Evolutionary conservation across 768 basidiomycete species (phyloP), one percentile per base, ranked within the genome.

Genomic region (Multifurca ochricompacta): DNA sequence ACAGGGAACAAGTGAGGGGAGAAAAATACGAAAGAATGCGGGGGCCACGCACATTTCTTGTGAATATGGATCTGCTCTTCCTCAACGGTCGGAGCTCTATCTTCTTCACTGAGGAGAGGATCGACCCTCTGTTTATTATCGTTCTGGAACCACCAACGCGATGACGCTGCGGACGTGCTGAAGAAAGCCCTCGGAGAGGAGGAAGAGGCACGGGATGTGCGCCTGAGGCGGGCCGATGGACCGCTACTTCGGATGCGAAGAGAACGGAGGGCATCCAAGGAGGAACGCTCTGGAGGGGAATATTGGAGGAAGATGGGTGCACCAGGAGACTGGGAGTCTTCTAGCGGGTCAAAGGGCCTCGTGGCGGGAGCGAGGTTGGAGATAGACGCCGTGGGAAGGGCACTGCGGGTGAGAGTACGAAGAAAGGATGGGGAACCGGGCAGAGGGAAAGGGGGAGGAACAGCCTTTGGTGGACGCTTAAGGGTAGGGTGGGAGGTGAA

Each of bases 341-440:
- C 64, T 42, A 55, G 59, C 53, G 36, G 32, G 34, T 50, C 44
- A 58, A 64, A 48, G 54, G 66, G 35, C 52, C 42, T 30, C 36
- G 46, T 30, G 41, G 55, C 37, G 56, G 49, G 53, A 36, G 44
- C 60, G 36, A 58, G 61, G 10, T 64, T 71, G 62, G 82, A 79
- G 13, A 85, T 68, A 1, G 81, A 79, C 6, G 81, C 71, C 6
- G 79, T 83, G 23, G 86, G 84, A 23, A 85, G 74, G 0, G 85
- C 80, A 1, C 77, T 73, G 42, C 82, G 77, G 3, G 81, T 75
- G 49, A 84, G 72, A 59, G 65, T 73, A 62, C 77, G 76, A 48
- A 83, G 66, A 50, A 79, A 74, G 7, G 77, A 75, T 7, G 81
- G 81, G 0, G 76, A 71, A 28, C 73, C 72, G 0, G 70, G 61